Evolutionary conservation across 441 rosid genomes (phyloP).

Genomic region (Pelargonium australe): DNA sequence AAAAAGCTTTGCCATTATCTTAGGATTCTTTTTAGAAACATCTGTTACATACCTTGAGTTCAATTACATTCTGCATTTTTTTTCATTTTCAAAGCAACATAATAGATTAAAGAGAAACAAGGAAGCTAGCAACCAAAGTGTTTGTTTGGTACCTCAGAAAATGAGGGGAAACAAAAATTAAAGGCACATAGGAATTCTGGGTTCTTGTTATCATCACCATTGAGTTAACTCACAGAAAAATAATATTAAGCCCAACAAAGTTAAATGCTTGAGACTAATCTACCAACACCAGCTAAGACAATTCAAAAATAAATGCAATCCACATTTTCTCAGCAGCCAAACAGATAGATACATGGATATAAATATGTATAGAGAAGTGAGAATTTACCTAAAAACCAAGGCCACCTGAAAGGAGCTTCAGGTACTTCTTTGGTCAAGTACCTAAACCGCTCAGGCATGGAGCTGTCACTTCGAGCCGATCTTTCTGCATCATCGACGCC

Average conservation of each 20-base stretch:
- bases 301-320: not conserved
- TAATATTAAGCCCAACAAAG: not conserved
- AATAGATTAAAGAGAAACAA: too few species aligned
- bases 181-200: too few species aligned
- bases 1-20: too few species aligned
- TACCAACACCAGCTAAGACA: not conserved
- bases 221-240: not conserved
- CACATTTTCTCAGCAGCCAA: not conserved
- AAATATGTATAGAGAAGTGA: not conserved
- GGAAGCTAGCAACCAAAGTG: too few species aligned
- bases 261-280: too few species aligned
- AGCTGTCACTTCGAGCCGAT: conserved; percentile 58
- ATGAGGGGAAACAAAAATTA: too few species aligned
- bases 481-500: conserved; percentile 40
- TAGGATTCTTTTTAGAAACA: too few species aligned
- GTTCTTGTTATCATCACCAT: not conserved
- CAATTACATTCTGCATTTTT: not conserved
- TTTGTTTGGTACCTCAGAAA: too few species aligned
- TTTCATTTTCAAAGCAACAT: not conserved
- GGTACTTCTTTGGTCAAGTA: conserved; percentile 74
- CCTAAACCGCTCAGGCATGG: conserved; percentile 80
- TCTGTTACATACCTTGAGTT: not conserved
- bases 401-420: conserved; percentile 66
- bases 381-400: conserved; percentile 67
- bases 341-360: not conserved